Evolutionary conservation across 805 yeast genomes (phyloP).

Genomic region (Yamadazyma ubonensis): DNA sequence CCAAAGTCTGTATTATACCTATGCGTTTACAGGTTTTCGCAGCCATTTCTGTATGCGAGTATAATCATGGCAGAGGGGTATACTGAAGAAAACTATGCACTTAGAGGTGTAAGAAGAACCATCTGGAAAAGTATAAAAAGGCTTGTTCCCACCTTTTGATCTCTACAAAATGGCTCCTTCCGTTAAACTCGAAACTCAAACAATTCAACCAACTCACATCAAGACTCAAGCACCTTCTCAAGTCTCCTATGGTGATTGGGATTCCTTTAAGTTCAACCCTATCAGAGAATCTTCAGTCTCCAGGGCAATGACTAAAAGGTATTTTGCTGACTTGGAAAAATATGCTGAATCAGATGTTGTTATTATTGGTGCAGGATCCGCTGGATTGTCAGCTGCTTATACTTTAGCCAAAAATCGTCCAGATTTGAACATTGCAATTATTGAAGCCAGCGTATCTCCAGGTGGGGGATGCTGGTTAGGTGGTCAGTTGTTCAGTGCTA

Average conservation of each 20-base stretch:
- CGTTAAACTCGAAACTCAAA: conserved; percentile 27
- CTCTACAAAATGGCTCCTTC: conserved; percentile 41
- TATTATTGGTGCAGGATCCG: conserved; percentile 76
- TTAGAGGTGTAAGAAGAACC: no score
- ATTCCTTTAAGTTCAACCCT: conserved; percentile 63
- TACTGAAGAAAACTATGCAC: no score
- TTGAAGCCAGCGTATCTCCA: conserved; percentile 72
- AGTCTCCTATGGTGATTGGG: conserved; percentile 53
- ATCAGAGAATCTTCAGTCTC: conserved; percentile 78
- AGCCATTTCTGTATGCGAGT: conserved; percentile 3
- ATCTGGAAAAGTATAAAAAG: conserved; percentile 4
- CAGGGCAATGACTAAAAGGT: conserved; percentile 75
- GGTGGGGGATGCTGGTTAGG: conserved; percentile 84
- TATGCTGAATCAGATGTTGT: conserved; percentile 74
- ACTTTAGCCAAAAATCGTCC: conserved; percentile 72
- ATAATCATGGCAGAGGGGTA: no score
- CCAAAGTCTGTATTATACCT: no score
- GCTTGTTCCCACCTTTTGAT: no score
- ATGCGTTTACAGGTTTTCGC: conserved; percentile 7
- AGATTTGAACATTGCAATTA: conserved; percentile 68
- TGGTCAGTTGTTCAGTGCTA: conserved; percentile 74
- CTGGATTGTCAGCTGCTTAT: conserved; percentile 76
- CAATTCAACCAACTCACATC: conserved; percentile 3
- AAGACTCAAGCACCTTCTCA: background rate
- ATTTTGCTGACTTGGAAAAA: conserved; percentile 69